phyloP scores from a whole-genome alignment of 306 rosid species.

The Inga laurina region DNA sequence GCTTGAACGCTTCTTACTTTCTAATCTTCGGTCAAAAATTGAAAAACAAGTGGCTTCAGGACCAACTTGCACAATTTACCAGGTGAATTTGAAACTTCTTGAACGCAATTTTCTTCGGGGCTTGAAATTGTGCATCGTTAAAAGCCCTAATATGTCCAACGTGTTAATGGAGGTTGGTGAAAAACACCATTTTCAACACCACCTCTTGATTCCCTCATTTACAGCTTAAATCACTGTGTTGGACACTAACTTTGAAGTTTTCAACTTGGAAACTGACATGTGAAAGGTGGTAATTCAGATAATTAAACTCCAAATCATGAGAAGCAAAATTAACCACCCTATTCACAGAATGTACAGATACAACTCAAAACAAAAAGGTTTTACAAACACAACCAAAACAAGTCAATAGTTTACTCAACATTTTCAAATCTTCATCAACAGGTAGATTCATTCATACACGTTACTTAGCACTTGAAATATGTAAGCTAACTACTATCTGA shows the following conservation, averaged over 20 bases:
- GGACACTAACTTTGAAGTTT: background rate
- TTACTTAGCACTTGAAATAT: conserved; percentile 24
- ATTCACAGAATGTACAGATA: conserved; percentile 11
- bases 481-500: background rate
- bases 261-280: background rate
- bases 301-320: background rate
- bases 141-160: background rate
- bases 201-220: background rate
- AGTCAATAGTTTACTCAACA: background rate
- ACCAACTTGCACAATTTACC: background rate
- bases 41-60: background rate
- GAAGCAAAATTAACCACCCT: background rate
- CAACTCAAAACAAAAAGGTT: background rate
- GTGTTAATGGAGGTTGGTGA: background rate
- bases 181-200: background rate
- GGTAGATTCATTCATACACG: conserved; percentile 30
- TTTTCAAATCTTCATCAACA: conserved; percentile 19
- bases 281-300: background rate
- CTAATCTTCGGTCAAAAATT: background rate
- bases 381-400: background rate
- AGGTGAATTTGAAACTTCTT: background rate
- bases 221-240: background rate
- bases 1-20: background rate
- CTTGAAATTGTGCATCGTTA: background rate
- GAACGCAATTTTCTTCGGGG: background rate